These are phyloP conservation scores for Nitzschia putrida DNA, from an alignment of 108 stramenopile genomes.

Conservation along the genomic window DNA sequence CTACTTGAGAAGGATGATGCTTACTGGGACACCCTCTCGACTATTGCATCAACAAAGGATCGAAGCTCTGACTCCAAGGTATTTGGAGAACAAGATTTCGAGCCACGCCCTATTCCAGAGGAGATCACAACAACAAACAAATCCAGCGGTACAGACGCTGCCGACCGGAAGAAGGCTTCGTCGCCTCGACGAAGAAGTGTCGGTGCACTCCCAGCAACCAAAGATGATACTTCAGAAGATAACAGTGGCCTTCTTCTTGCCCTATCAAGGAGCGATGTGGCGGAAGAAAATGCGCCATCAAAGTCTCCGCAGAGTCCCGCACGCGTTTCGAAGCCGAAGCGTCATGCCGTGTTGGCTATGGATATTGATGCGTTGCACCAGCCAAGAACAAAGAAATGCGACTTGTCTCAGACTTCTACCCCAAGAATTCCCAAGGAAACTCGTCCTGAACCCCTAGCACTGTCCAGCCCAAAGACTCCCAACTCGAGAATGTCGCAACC, in stretches of 20 bases:
- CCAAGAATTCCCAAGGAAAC: too few species aligned
- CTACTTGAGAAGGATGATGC: slow-evolving; percentile 39
- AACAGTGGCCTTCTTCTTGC: slow-evolving; percentile 16
- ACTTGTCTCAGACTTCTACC: too few species aligned
- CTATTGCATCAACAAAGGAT: slow-evolving; percentile 45
- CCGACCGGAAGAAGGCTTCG: background rate
- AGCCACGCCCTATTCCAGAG: slow-evolving; percentile 37
- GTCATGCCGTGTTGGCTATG: background rate
- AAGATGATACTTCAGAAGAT: slow-evolving; percentile 6
- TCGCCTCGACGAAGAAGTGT: background rate
- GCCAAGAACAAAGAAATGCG: background rate
- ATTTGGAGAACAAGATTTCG: slow-evolving; percentile 1
- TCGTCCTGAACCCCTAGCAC: too few species aligned
- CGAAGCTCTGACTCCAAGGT: slow-evolving; percentile 24
- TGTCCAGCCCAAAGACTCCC: too few species aligned
- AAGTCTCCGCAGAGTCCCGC: background rate
- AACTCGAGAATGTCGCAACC: too few species aligned
- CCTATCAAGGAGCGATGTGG: slow-evolving; percentile 1
- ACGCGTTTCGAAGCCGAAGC: background rate
- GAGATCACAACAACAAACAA: slow-evolving; percentile 35
- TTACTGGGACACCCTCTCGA: slow-evolving; percentile 46
- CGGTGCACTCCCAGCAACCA: background rate
- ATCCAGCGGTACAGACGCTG: background rate
- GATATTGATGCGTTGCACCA: slow-evolving; percentile 5
- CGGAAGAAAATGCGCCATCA: background rate